Conservation (phyloP, 768 basidiomycete species). For the Russula earlei region DNA sequence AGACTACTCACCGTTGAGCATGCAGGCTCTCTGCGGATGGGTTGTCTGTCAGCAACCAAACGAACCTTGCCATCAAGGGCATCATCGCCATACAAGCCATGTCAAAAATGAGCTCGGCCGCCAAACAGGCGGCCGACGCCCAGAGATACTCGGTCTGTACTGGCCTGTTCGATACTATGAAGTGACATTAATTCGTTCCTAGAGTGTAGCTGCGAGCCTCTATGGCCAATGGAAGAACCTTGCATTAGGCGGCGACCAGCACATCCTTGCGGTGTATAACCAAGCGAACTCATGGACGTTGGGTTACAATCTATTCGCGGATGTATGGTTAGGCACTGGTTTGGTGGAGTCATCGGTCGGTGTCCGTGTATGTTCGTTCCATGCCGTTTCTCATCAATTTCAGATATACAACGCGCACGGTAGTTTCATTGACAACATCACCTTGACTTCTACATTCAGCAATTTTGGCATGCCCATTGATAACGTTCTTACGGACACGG, state of each 20-base stretch:
- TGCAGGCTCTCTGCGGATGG: slow-evolving; percentile 13
- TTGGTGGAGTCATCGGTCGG: slow-evolving; percentile 31
- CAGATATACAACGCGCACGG: slow-evolving; percentile 11
- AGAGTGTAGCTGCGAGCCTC: neutral
- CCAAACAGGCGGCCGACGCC: slow-evolving; percentile 19
- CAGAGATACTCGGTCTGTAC: slow-evolving; percentile 24
- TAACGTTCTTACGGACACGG: neutral
- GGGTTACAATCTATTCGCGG: slow-evolving; percentile 54
- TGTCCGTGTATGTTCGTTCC: neutral
- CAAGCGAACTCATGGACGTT: slow-evolving; percentile 40
- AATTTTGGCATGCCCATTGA: slow-evolving; percentile 12
- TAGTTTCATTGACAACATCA: neutral
- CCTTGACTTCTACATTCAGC: neutral
- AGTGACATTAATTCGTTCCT: neutral
- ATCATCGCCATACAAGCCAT: slow-evolving; percentile 59
- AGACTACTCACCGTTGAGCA: slow-evolving; percentile 22
- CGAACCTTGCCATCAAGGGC: slow-evolving; percentile 64
- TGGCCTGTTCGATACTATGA: neutral
- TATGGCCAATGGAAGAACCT: slow-evolving; percentile 11
- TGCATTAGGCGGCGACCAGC: slow-evolving; percentile 1
- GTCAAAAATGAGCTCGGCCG: slow-evolving; percentile 38
- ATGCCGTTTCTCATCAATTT: neutral
- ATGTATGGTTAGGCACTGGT: slow-evolving; percentile 45
- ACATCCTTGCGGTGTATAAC: slow-evolving; percentile 1
- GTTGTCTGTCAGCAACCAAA: slow-evolving; percentile 41